Evolutionary conservation across 139 green algal species (phyloP).

Genomic region (Volvox africanus): DNA sequence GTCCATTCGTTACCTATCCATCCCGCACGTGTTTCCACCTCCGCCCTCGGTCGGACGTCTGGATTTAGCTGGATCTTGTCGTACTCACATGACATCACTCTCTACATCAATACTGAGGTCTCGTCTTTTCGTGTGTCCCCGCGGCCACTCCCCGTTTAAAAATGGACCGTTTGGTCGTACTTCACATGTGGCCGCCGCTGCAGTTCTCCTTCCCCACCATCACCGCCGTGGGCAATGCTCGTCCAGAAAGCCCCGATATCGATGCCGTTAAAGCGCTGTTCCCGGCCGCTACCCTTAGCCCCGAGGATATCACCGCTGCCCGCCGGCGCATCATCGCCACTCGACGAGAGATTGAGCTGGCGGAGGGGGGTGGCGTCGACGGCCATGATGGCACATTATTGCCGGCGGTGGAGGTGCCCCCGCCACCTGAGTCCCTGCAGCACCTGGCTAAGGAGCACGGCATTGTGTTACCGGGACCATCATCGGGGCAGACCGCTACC

Average conservation of each 20-base stretch:
- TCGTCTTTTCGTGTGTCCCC: no score
- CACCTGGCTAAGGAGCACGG: constrained; percentile 32
- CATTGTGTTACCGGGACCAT: constrained; percentile 19
- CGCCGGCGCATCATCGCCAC: background rate
- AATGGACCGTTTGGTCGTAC: no score
- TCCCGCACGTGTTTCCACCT: no score
- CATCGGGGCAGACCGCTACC: background rate
- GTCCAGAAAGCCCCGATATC: background rate
- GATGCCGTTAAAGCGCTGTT: background rate
- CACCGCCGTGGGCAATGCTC: background rate
- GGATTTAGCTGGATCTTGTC: no score
- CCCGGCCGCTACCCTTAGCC: background rate
- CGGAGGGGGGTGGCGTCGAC: background rate
- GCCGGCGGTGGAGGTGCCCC: background rate
- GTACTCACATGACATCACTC: no score
- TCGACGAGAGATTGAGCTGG: background rate
- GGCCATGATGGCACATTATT: no score
- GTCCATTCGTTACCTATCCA: no score
- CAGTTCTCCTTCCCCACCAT: background rate
- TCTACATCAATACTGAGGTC: no score
- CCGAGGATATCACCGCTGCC: background rate
- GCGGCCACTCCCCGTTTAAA: no score
- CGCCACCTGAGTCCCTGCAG: constrained; percentile 15
- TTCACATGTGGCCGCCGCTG: no score
- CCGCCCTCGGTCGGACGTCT: no score